These are phyloP conservation scores for Diaporthe sp. DNA, from an alignment of 2,329 filamentous ascomycete genomes.

Conservation along the genomic window DNA sequence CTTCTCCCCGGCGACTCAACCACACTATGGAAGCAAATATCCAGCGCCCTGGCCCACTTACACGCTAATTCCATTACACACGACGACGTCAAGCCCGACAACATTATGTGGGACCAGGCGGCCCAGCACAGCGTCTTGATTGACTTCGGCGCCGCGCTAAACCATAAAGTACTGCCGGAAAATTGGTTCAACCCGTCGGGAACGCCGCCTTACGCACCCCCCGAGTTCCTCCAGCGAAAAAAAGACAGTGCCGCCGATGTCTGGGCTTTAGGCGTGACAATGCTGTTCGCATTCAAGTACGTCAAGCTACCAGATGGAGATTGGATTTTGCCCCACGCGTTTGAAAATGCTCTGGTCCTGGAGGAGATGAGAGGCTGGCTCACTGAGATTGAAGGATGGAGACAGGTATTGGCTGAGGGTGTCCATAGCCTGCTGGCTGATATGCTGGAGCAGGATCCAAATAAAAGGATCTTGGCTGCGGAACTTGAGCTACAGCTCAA, in stretches of 20 bases:
- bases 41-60: constrained; percentile 17
- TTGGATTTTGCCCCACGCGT: constrained; percentile 39
- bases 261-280: constrained; percentile 42
- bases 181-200: constrained; percentile 40
- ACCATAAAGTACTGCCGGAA: constrained; percentile 7
- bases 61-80: constrained; percentile 32
- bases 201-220: constrained; percentile 40
- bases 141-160: constrained; percentile 42
- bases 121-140: constrained; percentile 36
- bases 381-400: background rate
- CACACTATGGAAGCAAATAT: constrained; percentile 9
- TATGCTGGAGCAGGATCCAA: constrained; percentile 23
- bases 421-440: background rate
- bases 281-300: constrained; percentile 39
- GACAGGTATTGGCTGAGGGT: background rate
- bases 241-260: constrained; percentile 39
- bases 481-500: background rate
- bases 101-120: constrained; percentile 38
- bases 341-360: constrained; percentile 16
- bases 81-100: constrained; percentile 43
- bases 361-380: constrained; percentile 22
- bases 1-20: background rate
- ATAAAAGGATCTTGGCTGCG: background rate
- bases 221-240: constrained; percentile 36
- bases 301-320: constrained; percentile 39